Percentiles rank a stretch among this genome's conserved stretches.
These are phyloP conservation scores for Forsythia viridissima DNA, from an alignment of 257 asterid species.

Conservation along the genomic window DNA sequence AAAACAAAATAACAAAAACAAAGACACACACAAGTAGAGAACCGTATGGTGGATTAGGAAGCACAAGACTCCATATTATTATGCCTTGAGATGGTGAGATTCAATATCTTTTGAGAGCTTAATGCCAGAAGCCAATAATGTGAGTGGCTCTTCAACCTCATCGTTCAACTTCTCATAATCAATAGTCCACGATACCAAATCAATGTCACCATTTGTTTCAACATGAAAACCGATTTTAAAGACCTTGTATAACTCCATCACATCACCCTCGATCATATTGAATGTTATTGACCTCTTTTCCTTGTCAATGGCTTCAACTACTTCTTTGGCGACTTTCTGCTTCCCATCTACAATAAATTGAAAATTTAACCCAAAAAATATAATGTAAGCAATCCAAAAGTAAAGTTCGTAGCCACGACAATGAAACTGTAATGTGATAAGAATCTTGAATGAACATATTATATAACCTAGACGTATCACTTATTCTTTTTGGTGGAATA, in stretches of 20 bases:
- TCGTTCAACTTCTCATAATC: not conserved
- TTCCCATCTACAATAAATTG: not conserved
- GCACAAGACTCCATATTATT: not conserved
- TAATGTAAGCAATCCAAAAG: not conserved
- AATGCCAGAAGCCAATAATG: not conserved
- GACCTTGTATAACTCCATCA: not conserved
- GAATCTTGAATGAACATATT: no score
- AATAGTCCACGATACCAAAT: not conserved
- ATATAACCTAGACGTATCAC: no score
- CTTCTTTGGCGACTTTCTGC: not conserved
- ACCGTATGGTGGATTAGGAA: no score
- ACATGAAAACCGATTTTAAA: not conserved
- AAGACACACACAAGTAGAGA: not conserved
- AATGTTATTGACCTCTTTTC: not conserved
- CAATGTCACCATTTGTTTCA: not conserved
- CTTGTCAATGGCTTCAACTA: not conserved
- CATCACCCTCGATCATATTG: not conserved
- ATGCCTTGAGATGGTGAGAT: not conserved
- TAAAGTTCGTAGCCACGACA: not conserved
- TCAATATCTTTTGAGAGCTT: not conserved
- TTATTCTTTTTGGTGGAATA: no score
- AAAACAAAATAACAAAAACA: not conserved
- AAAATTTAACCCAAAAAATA: no score
- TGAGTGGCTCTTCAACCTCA: not conserved
- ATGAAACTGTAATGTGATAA: no score